A percentile compares a stretch with the other conserved stretches of the same genome.
These are phyloP conservation scores for Beta corolliflora DNA, from an alignment of 179 eudicot species.

Conservation along the genomic window DNA sequence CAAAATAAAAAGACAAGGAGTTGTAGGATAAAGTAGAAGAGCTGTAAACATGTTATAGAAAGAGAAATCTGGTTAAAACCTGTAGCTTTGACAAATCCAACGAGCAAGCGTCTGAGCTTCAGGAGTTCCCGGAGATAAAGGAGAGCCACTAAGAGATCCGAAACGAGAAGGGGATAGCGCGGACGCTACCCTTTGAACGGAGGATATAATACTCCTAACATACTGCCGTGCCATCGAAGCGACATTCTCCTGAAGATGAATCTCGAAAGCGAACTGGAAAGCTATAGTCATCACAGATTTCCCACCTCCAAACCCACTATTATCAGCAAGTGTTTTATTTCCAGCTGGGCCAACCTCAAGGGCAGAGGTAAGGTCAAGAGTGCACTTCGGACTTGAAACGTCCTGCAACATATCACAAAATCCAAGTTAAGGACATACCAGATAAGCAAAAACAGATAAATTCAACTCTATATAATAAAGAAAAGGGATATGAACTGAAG, in stretches of 20 bases:
- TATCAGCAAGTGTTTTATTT: constrained; percentile 45
- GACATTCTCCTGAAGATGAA: constrained; percentile 70
- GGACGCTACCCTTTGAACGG: constrained; percentile 90
- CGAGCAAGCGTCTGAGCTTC: constrained; percentile 88
- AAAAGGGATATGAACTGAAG: background rate
- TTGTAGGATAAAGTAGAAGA: background rate
- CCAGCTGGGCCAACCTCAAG: constrained; percentile 79
- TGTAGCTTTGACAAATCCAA: constrained; percentile 96
- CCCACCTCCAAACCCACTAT: constrained; percentile 41
- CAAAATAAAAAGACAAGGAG: background rate
- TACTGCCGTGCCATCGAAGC: constrained; percentile 94
- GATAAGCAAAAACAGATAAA: background rate
- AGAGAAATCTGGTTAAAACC: constrained; percentile 36
- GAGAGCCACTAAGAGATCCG: constrained; percentile 49
- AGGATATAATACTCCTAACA: constrained; percentile 79
- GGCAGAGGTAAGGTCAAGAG: constrained; percentile 88
- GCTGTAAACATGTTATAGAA: background rate
- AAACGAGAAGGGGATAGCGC: constrained; percentile 83
- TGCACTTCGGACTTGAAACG: constrained; percentile 61
- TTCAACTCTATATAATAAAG: background rate
- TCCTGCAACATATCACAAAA: constrained; percentile 41
- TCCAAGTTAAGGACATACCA: background rate
- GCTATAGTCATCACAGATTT: constrained; percentile 85
- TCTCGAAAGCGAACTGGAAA: constrained; percentile 87
- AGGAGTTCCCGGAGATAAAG: constrained; percentile 71